A percentile compares a stretch with the other conserved stretches of the same genome.
phyloP scores from a whole-genome alignment of 2,329 filamentous ascomycete species.

The Coniella vitis region DNA sequence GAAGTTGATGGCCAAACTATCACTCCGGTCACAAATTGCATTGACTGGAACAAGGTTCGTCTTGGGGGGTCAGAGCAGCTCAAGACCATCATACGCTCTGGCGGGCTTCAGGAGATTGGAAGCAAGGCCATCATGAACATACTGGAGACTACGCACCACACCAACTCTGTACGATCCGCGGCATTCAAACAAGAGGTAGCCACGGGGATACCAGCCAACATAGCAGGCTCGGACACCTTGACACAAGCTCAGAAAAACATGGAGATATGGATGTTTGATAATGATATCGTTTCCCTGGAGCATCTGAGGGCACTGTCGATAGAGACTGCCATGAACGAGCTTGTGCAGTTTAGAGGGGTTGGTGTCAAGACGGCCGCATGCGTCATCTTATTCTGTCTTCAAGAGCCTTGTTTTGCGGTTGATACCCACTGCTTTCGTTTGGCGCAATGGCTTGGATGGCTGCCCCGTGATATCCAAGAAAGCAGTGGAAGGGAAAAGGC shows the following conservation, averaged over 20 bases:
- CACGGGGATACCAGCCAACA: conserved; percentile 30
- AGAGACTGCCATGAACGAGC: conserved; percentile 42
- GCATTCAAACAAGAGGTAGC: conserved; percentile 36
- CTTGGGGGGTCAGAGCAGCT: conserved; percentile 52
- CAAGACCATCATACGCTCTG: conserved; percentile 63
- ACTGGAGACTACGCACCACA: conserved; percentile 62
- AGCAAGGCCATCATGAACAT: neutral
- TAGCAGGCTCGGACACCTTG: conserved; percentile 35
- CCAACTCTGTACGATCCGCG: conserved; percentile 46
- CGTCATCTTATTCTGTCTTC: conserved; percentile 49
- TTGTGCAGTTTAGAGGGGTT: conserved; percentile 45
- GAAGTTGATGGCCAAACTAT: neutral
- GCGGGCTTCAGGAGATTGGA: conserved; percentile 59
- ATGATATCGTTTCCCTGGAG: conserved; percentile 52
- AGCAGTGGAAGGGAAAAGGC: conserved; percentile 29
- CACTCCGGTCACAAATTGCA: conserved; percentile 9
- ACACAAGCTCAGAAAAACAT: conserved; percentile 43
- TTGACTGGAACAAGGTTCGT: conserved; percentile 68
- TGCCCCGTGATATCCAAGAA: conserved; percentile 40
- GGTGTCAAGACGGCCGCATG: conserved; percentile 53
- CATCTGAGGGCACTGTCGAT: conserved; percentile 39
- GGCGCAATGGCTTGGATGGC: conserved; percentile 47
- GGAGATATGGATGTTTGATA: conserved; percentile 50
- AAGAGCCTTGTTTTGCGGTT: conserved; percentile 47
- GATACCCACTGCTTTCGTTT: conserved; percentile 51